phyloP scores from a whole-genome alignment of 306 rosid genomes.

The Sesbania bispinosa region DNA sequence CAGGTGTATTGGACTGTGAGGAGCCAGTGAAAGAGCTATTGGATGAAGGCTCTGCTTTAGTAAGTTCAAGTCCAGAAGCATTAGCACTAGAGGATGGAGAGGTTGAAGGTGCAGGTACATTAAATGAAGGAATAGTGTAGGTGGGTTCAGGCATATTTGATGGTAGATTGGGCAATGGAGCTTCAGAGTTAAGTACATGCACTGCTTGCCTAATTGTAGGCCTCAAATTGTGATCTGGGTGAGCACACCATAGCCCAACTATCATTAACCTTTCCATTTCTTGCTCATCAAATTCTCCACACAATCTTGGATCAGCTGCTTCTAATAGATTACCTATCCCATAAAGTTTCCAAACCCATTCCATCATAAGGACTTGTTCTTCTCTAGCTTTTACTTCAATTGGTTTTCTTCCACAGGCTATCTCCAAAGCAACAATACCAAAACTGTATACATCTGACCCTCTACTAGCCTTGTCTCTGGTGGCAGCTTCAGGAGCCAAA shows the following conservation, averaged over 20 bases:
- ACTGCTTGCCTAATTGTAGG: slow-evolving; percentile 35
- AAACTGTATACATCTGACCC: slow-evolving; percentile 44
- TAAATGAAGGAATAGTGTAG: too few species aligned
- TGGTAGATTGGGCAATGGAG: slow-evolving; percentile 30
- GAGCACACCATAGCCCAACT: slow-evolving; percentile 45
- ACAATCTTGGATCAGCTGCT: slow-evolving; percentile 29
- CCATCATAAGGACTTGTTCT: slow-evolving; percentile 19
- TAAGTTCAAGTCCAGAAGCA: background rate
- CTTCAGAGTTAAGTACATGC: slow-evolving; percentile 39
- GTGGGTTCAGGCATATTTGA: background rate
- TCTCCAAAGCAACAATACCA: slow-evolving; percentile 44
- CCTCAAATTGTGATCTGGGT: slow-evolving; percentile 17
- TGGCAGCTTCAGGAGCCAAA: slow-evolving; percentile 35
- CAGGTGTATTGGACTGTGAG: background rate
- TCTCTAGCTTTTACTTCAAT: slow-evolving; percentile 3
- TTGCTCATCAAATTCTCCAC: slow-evolving; percentile 23
- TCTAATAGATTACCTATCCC: background rate
- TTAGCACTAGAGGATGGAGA: too few species aligned
- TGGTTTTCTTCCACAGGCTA: slow-evolving; percentile 37
- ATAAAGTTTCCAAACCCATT: slow-evolving; percentile 36
- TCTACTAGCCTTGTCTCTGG: slow-evolving; percentile 31
- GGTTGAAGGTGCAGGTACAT: too few species aligned
- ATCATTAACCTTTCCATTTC: slow-evolving; percentile 29
- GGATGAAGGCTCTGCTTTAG: background rate
- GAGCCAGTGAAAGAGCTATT: background rate